Evolutionary conservation across 305 asterid genomes (phyloP).

Genomic region (Fraxinus velutina): DNA sequence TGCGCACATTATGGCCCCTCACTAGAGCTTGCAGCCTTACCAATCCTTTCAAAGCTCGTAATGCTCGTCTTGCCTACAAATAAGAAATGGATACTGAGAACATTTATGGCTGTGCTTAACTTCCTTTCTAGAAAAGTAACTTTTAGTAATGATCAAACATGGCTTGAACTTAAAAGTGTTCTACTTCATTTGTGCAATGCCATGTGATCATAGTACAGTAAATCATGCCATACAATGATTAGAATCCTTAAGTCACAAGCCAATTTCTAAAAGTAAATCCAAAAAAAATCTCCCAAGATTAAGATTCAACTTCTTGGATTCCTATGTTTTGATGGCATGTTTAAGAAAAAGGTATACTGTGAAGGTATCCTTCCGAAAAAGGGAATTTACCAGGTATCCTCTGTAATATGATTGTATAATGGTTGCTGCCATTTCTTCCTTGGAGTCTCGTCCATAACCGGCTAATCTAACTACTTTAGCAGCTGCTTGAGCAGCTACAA

Average conservation of each 20-base stretch:
- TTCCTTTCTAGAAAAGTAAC: not conserved
- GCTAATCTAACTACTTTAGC: conserved; percentile 52
- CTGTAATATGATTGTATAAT: conserved; percentile 79
- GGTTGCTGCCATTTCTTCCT: conserved; percentile 69
- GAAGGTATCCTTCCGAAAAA: not conserved
- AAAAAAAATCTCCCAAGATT: not conserved
- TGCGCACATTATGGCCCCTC: conserved; percentile 85
- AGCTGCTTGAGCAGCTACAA: conserved; percentile 40
- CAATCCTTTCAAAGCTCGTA: conserved; percentile 79
- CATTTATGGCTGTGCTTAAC: not conserved
- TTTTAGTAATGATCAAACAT: not conserved
- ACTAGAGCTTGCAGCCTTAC: conserved; percentile 94
- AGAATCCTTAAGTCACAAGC: not conserved
- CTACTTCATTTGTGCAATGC: not conserved
- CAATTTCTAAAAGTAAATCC: not conserved
- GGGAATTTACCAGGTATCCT: conserved; percentile 67
- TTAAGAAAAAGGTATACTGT: not conserved
- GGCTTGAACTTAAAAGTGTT: not conserved
- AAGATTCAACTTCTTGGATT: not conserved
- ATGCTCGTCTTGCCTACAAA: conserved; percentile 70
- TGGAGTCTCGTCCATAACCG: conserved; percentile 62
- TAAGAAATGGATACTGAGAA: not conserved
- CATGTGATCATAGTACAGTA: not conserved
- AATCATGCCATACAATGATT: not conserved
- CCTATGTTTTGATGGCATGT: not conserved